Evolutionary conservation across 2,329 filamentous ascomycete genomes (phyloP), one percentile per base, ranked within the genome.

Genomic region (Dactylellina parvicollis): DNA sequence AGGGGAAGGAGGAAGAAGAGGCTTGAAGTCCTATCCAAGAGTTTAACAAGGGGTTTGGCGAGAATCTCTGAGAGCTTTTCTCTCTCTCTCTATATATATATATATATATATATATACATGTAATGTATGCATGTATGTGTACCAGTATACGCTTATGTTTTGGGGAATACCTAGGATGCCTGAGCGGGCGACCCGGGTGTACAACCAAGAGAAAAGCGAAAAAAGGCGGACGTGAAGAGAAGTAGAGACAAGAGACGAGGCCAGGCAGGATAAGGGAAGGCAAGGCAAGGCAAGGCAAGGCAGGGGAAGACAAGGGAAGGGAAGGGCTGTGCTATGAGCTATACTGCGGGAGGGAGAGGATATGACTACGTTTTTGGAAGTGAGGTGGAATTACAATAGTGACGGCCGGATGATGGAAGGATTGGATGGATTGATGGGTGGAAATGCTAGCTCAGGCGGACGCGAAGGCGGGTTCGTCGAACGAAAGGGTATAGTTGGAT

Each of bases 341-440:
- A n/a, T n/a, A n/a, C 32, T 28, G 46, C 5, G 12, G 26, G 40
- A 10, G 12, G 18, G 18, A 40, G 62, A 24, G 52, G 46, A 46
- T 57, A 56, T 67, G 62, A 67, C 62, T 67, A 67, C 62, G 44
- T 67, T 67, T 67, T 67, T 32, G 62, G 40, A 50, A 38, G 36
- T 57, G 34, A 5, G 30, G 5, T 14, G 50, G 49, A 65, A 65
- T 47, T 49, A 65, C 60, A 65, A 65, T 18, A 18, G 22, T 12
- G 18, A n/a, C n/a, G 38, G 28, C 20, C 28, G 28, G 47, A 36
- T 16, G 49, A 40, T 16, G 49, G 49, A 38, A 5, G 16, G 40
- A 20, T n/a, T 4, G 20, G 4, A 24, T 12, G 49, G 32, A n/a
- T 46, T 50, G 26, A 32, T 14, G 49, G 22, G 18, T 22, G 10